Conservation (phyloP, 2,329 filamentous ascomycete genomes). For the Ophiosphaerella korrae region DNA sequence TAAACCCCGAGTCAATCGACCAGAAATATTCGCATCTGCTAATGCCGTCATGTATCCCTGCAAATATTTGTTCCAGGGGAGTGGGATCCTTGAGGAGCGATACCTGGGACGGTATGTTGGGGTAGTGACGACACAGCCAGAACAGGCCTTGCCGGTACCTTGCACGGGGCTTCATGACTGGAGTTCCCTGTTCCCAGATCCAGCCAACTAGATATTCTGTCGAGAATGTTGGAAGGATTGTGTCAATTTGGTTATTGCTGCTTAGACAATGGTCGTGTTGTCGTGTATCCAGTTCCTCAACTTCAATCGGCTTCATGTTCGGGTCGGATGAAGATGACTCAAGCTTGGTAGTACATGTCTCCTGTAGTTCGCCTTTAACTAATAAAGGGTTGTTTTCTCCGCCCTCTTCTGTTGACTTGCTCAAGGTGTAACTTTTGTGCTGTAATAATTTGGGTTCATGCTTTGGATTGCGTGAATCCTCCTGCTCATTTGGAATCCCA, state of each 20-base stretch:
- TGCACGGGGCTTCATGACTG: background rate
- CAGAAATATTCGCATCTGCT: background rate
- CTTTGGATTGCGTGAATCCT: background rate
- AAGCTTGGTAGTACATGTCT: background rate
- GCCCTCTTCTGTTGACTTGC: background rate
- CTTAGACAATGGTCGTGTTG: background rate
- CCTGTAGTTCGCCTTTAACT: background rate
- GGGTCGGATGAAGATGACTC: background rate
- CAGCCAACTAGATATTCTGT: background rate
- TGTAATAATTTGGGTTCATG: background rate
- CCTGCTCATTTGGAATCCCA: background rate
- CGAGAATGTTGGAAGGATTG: background rate
- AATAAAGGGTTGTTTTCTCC: background rate
- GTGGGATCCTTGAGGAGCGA: background rate
- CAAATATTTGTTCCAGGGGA: background rate
- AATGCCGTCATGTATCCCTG: background rate
- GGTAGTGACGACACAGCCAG: background rate
- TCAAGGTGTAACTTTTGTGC: background rate
- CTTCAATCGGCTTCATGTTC: background rate
- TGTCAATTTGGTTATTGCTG: background rate
- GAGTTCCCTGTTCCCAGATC: background rate
- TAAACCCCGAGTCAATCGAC: background rate
- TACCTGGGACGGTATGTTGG: background rate
- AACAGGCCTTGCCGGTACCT: background rate
- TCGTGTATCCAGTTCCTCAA: background rate